These are phyloP conservation scores for Acorus calamus DNA, from an alignment of 106 monocot genomes.

Conservation along the genomic window DNA sequence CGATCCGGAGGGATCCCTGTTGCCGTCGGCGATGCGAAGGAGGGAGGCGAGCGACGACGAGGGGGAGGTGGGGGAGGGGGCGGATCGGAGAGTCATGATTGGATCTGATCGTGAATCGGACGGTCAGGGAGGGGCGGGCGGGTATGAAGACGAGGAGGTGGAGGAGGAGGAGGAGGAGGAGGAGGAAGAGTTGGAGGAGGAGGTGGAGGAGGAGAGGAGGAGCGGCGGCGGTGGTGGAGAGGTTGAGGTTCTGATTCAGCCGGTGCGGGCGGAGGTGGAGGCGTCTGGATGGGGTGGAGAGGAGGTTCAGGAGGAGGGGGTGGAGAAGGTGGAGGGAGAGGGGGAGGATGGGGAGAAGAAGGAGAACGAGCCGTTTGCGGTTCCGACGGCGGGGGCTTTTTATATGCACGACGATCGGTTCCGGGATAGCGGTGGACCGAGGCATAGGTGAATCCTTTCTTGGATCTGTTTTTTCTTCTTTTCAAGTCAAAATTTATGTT, in stretches of 20 bases:
- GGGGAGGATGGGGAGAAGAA: conserved; percentile 41
- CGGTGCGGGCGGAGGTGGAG: background rate
- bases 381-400: conserved; percentile 71
- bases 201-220: conserved; percentile 7
- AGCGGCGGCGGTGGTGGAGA: background rate
- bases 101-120: conserved; percentile 62
- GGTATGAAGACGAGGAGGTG: conserved; percentile 54
- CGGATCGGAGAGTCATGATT: conserved; percentile 11
- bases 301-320: no score
- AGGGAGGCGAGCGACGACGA: conserved; percentile 82
- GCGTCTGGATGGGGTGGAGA: no score
- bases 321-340: no score
- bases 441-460: conserved; percentile 24
- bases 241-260: background rate
- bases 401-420: conserved; percentile 96
- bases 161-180: background rate
- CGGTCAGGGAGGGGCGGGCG: conserved; percentile 46
- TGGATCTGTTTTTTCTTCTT: no score
- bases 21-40: conserved; percentile 52
- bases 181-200: conserved; percentile 2
- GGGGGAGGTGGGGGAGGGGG: conserved; percentile 17
- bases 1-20: conserved; percentile 72
- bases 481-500: no score
- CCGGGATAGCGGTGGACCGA: conserved; percentile 41
- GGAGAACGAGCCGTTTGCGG: conserved; percentile 66